A percentile compares a stretch with the other conserved stretches of the same genome.
Conservation (phyloP, 768 basidiomycete genomes). For the Asterophora lycoperdoides region DNA sequence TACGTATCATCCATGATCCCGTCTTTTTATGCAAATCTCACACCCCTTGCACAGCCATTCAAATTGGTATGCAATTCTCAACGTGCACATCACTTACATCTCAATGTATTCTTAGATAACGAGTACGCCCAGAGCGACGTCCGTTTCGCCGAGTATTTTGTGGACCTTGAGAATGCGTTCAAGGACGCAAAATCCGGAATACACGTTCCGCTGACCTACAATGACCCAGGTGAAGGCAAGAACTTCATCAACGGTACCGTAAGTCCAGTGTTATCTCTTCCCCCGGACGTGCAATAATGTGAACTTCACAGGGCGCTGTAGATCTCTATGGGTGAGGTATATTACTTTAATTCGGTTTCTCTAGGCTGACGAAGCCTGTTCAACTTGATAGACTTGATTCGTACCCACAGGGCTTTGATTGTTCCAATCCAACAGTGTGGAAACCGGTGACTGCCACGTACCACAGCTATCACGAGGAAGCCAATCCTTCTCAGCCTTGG, state of each 20-base stretch:
- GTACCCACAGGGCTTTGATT: conserved; percentile 80
- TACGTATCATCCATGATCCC: conserved; percentile 25
- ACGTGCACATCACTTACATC: not conserved
- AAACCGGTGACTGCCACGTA: conserved; percentile 59
- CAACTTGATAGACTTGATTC: conserved; percentile 55
- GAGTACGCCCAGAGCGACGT: conserved; percentile 58
- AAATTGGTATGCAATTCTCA: conserved; percentile 39
- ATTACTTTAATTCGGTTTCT: not conserved
- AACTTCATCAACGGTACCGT: conserved; percentile 74
- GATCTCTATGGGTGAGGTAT: conserved; percentile 64
- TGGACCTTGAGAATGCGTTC: conserved; percentile 54
- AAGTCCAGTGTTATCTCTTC: conserved; percentile 16
- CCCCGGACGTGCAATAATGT: not conserved
- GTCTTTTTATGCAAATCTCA: not conserved
- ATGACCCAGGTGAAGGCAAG: conserved; percentile 53
- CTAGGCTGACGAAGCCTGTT: not conserved
- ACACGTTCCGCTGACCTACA: conserved; percentile 70
- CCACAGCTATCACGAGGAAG: conserved; percentile 54
- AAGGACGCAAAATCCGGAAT: conserved; percentile 42
- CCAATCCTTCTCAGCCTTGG: conserved; percentile 52
- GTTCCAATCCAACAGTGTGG: conserved; percentile 69
- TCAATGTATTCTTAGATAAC: conserved; percentile 47
- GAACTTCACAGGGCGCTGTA: conserved; percentile 51
- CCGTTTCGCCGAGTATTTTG: conserved; percentile 54
- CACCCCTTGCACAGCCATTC: conserved; percentile 37